Evolutionary conservation across 306 rosid genomes (phyloP), one percentile per base, ranked within the genome.

Genomic region (Hippophae tibetana): DNA sequence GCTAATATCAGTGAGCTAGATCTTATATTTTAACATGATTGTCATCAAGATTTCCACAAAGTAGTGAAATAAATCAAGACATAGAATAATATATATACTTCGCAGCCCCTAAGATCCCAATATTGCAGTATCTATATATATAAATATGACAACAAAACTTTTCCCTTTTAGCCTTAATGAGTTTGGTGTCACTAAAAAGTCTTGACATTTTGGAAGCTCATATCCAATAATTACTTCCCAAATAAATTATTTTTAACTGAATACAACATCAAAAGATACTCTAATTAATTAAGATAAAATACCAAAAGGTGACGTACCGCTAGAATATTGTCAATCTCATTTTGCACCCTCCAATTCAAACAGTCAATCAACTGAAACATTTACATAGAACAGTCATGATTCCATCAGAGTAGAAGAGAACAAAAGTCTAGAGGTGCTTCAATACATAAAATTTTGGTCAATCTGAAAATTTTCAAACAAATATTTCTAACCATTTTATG

Each of bases 291-390:
- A 18, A 18, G 23, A 18, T 18, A 18, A 18, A 18, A 13, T 14
- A 49, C 2, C 13, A 53, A 12, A 18, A 53, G 41, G 18, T 53
- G 42, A 61, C 74, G 93, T 73, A 88, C 99, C 1, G 86, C 42
- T 74, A 92, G 76, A 61, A 88, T 88, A 56, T 66, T 78, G 84
- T 92, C 99, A 62, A 92, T 92, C 72, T 85, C 88, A 74, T 77
- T 88, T 64, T 88, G 86, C n/a, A 88, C 76, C 83, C 99, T 83
- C 99, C 99, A 92, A 55, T 83, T 74, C 59, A 92, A 75, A 73
- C 84, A 70, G 43, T 92, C 99, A 47, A 92, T 66, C 69, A 92
- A 71, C 99, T 92, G 86, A 53, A 81, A 77, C 66, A 54, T 42
- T 47, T 57, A 11, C 5, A 31, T 31, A 31, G 38, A 31, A 65